These are phyloP conservation scores for Fonsecaea pedrosoi DNA, from an alignment of 2,329 filamentous ascomycete species.

Conservation along the genomic window DNA sequence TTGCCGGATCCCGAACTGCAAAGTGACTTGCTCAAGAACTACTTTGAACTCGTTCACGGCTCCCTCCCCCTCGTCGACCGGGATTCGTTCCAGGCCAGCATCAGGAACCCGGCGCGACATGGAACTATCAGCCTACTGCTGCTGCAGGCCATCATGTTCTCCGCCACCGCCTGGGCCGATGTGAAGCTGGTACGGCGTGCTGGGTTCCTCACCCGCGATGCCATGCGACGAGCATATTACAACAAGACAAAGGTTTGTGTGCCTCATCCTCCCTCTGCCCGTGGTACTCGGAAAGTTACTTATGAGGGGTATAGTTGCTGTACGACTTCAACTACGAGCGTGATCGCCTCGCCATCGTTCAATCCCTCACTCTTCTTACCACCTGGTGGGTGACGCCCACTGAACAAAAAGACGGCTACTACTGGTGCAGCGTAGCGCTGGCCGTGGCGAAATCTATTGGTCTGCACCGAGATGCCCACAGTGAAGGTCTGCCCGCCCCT, in stretches of 20 bases:
- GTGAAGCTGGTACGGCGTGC: constrained; percentile 74
- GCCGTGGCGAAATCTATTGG: constrained; percentile 92
- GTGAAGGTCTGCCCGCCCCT: background rate
- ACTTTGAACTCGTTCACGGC: too few species aligned
- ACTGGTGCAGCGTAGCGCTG: constrained; percentile 94
- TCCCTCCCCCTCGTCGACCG: too few species aligned
- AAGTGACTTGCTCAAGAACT: too few species aligned
- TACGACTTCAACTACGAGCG: constrained; percentile 95
- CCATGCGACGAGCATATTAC: too few species aligned
- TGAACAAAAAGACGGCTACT: constrained; percentile 96
- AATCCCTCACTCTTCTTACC: constrained; percentile 87
- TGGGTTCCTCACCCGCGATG: constrained; percentile 63
- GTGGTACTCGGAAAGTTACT: too few species aligned
- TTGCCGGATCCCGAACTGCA: too few species aligned
- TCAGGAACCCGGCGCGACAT: too few species aligned
- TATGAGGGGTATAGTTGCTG: constrained; percentile 57
- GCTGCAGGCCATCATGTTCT: constrained; percentile 94
- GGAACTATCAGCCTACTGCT: constrained; percentile 70
- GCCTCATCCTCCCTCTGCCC: too few species aligned
- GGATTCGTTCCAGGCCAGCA: too few species aligned
- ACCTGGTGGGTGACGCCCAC: constrained; percentile 98
- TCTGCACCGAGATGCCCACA: constrained; percentile 14
- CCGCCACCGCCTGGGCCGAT: constrained; percentile 87
- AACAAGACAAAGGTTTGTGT: too few species aligned
- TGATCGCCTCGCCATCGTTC: constrained; percentile 86